Conservation (phyloP, 306 rosid species). For the Sechiopsis laciniata region DNA sequence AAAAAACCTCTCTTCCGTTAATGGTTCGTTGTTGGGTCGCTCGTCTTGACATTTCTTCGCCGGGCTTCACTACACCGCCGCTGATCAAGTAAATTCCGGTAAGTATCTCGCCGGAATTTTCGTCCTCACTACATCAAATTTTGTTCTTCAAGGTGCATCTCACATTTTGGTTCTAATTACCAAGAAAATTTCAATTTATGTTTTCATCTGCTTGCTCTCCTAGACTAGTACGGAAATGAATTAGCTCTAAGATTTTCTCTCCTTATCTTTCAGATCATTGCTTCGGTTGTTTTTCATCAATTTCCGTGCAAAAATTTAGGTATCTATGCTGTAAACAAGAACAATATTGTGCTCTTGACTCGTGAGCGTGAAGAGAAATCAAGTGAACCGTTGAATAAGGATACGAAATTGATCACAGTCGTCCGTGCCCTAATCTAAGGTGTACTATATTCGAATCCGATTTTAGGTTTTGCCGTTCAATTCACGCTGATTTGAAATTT, state of each 20-base stretch:
- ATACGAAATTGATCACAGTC: not conserved
- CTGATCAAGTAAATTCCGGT: not conserved
- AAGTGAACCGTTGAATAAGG: not conserved
- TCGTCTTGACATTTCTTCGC: not conserved
- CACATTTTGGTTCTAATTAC: not conserved
- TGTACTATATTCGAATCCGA: not conserved
- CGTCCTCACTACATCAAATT: not conserved
- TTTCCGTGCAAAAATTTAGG: not conserved
- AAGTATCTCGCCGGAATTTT: not conserved
- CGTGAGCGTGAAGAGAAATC: conserved; percentile 8
- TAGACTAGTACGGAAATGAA: not conserved
- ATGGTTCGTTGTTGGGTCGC: too few species aligned
- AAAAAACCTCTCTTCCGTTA: too few species aligned
- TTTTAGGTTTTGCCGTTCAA: conserved; percentile 1
- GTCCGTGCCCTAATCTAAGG: not conserved
- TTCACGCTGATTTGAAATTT: not conserved
- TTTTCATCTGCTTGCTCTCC: not conserved
- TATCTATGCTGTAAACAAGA: not conserved
- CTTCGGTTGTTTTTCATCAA: not conserved
- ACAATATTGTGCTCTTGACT: conserved; percentile 6
- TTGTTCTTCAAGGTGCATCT: not conserved
- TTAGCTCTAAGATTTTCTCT: not conserved
- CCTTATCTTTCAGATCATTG: not conserved
- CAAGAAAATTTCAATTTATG: not conserved
- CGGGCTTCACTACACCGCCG: not conserved